Evolutionary conservation across 2,329 filamentous ascomycete genomes (phyloP).

Genomic region (Hypoxylon sp.): DNA sequence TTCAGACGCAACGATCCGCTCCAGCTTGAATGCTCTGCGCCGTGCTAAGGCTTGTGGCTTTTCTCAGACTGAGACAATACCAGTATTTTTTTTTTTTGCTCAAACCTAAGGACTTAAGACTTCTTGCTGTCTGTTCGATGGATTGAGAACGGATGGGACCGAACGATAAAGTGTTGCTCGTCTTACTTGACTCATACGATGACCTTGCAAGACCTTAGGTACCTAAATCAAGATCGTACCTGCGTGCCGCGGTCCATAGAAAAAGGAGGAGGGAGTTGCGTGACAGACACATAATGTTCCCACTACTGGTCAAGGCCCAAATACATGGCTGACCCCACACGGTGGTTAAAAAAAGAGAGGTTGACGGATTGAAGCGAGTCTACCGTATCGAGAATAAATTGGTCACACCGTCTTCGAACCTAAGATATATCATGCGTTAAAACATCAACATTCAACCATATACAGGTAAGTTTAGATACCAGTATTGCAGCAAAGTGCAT

Average conservation of each 20-base stretch:
- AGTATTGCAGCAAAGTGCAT: not conserved
- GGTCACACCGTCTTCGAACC: conserved; percentile 39
- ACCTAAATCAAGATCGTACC: conserved; percentile 42
- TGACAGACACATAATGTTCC: conserved; percentile 20
- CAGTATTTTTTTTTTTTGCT: conserved; percentile 34
- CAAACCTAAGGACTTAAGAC: conserved; percentile 12
- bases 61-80: conserved; percentile 25
- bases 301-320: conserved; percentile 19
- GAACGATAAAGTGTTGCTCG: not conserved
- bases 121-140: conserved; percentile 1
- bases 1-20: conserved; percentile 26
- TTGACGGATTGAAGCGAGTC: conserved; percentile 28
- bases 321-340: conserved; percentile 17
- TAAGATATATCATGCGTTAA: conserved; percentile 13
- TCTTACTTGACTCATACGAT: conserved; percentile 22
- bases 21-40: conserved; percentile 25
- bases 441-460: conserved; percentile 8
- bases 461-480: conserved; percentile 14
- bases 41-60: conserved; percentile 21
- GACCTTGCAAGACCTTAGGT: conserved; percentile 24
- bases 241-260: conserved; percentile 27
- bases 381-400: conserved; percentile 30
- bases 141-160: not conserved
- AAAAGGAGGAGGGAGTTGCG: conserved; percentile 36
- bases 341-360: conserved; percentile 24